A percentile compares a stretch with the other conserved stretches of the same genome.
phyloP scores from a whole-genome alignment of 768 basidiomycete genomes.

The Holtermannia corniformis region DNA sequence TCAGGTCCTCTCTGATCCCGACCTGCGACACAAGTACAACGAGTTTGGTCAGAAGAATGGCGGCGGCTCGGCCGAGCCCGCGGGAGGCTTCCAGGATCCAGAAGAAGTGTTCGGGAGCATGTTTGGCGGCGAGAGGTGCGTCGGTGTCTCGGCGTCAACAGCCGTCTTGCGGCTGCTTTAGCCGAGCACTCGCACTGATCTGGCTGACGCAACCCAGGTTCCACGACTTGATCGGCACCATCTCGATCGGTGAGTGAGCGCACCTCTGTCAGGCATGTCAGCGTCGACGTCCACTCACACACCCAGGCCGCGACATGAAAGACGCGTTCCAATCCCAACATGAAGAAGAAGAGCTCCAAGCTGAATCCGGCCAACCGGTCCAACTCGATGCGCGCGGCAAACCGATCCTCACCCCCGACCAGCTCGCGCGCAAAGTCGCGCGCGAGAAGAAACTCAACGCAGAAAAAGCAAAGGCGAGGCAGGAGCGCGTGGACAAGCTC shows the following conservation, averaged over 20 bases:
- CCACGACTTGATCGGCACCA: constrained; percentile 34
- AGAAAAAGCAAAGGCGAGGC: constrained; percentile 29
- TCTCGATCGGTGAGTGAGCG: constrained; percentile 39
- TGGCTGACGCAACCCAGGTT: too few species aligned
- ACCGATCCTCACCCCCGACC: constrained; percentile 34
- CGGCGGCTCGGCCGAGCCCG: constrained; percentile 36
- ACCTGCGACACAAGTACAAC: constrained; percentile 40
- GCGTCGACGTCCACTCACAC: neutral
- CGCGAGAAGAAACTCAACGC: constrained; percentile 25
- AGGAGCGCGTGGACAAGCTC: constrained; percentile 38
- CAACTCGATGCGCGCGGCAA: constrained; percentile 28
- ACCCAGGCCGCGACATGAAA: constrained; percentile 35
- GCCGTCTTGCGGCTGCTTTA: neutral
- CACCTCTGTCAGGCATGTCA: neutral
- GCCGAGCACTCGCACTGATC: too few species aligned
- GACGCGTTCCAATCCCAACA: constrained; percentile 40
- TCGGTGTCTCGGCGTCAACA: neutral
- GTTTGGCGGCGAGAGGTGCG: constrained; percentile 40
- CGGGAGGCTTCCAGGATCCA: constrained; percentile 40
- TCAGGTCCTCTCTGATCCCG: constrained; percentile 40
- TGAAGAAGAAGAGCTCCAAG: constrained; percentile 27
- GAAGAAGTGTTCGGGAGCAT: constrained; percentile 42
- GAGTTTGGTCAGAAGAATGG: constrained; percentile 41
- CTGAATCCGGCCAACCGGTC: constrained; percentile 19
- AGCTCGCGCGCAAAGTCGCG: constrained; percentile 25